Base-by-base conservation (phyloP, 1,284 basidiomycete species). In the Tremellales sp. region DNA sequence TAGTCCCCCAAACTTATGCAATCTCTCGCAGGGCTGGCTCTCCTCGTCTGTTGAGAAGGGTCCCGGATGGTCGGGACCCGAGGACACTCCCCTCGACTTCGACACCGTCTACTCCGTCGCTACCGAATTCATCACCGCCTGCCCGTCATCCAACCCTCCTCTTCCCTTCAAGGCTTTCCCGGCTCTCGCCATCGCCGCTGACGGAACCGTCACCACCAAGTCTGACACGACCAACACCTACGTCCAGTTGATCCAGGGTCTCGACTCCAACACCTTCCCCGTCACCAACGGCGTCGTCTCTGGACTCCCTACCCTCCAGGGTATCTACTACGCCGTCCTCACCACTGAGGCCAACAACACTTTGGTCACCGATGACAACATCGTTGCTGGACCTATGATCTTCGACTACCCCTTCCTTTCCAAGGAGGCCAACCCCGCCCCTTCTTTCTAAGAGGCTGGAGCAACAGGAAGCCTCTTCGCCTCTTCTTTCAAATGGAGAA, bases 1-100 rank as follows among this genome's bases (percentile, higher is more conserved):
- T 31, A 31, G n/a, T 31, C 9, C n/a, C n/a, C 29, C 29, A 31
- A 9, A n/a, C n/a, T n/a, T n/a, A 31, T 31, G 10, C 29, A 10
- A 31, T 10, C 29, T n/a, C 9, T 24, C 16, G 14, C 45, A 52
- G 19, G 66, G 74, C 0, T 83, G 80, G 80, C 69, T 82, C 25
- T 65, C 72, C 40, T 74, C 76, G 0, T 72, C 78, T 6, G 76
- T 79, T 32, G 65, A 73, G 44, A 72, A 77, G 49, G 63, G 67
- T 7, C 68, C 77, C 21, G 75, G 78, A 1, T 83, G 81, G 81
- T 77, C 77, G 45, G 76, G 77, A 1, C 69, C 79, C 6, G 79
- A 79, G 59, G 74, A 74, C 54, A 73, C 71, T 27, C 79, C 81
- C 4, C 73, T 84, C 25, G 69, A 72, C 29, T 65, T 77, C 44